Base-by-base conservation (phyloP, 2,329 filamentous ascomycete species). In the Simplicillium aogashimaense region DNA sequence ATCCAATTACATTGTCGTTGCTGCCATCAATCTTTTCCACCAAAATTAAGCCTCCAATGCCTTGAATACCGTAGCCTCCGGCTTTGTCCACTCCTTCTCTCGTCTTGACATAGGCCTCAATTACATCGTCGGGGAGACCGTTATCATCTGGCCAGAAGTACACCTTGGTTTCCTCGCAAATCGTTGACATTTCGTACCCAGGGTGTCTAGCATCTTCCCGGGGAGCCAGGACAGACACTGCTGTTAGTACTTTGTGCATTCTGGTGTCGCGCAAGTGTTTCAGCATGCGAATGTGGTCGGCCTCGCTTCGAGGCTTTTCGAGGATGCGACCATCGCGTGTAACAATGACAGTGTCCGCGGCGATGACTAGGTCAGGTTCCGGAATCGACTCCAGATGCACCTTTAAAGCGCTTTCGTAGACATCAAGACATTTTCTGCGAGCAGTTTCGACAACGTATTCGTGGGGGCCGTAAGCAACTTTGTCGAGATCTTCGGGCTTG, bases 11-110 rank as follows among this genome's bases (percentile, higher is more conserved):
- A 60, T 97, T 97, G 67, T 98, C 92, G 53, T 87, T 86, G 40
- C 78, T 80, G 10, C 92, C 92, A 47, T 95, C 86, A 48, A 98
- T 84, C 60, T 74, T 83, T 59, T 95, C 88, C 11, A 98, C 80
- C 42, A 98, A 63, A 44, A 98, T 70, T 57, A 95, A 80, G 8
- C 85, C 83, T 2, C 86, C 92, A 10, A 90, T 69, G 0, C 90
- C 92, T 63, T 98, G 92, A 39, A 98, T 76, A 2, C 87, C 92
- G 61, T 98, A 98, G 0, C 92, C 92, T 2, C 92, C 92, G 0
- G 92, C 92, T 69, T 97, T 98, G 61, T 97, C 92, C 10, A 79
- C 88, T 2, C 92, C 92, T 67, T 98, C 92, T 41, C 90, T 73
- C 16, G 90, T 95, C 54, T 72, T 74, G 43, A 89, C 83, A 56